Evolutionary conservation across 2,329 filamentous ascomycete species (phyloP).

Genomic region (Plenodomus biglobosus): DNA sequence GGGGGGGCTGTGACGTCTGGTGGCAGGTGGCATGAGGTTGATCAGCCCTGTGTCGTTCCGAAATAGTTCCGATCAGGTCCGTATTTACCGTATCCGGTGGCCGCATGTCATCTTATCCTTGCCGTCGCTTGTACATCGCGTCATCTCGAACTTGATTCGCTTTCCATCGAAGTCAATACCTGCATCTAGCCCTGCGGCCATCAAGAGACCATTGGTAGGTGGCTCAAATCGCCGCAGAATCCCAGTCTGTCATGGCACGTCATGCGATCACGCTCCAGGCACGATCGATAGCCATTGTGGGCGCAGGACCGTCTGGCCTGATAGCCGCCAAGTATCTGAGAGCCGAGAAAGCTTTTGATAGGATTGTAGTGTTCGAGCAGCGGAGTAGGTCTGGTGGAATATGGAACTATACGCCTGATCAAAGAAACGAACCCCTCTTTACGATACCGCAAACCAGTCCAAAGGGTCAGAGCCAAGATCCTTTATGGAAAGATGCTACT

Average conservation of each 20-base stretch:
- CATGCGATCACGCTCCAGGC: conserved; percentile 44
- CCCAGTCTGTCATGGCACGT: conserved; percentile 2
- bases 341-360: conserved; percentile 69
- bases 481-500: conserved; percentile 57
- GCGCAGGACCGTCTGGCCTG: conserved; percentile 78
- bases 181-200: not conserved
- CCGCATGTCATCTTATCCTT: too few relatives aligned
- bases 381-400: conserved; percentile 74
- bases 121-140: not conserved
- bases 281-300: conserved; percentile 72
- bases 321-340: conserved; percentile 75
- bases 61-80: conserved; percentile 17
- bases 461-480: conserved; percentile 62
- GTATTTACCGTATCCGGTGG: too few relatives aligned
- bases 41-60: conserved; percentile 9
- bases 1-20: not conserved
- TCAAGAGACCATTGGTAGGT: not conserved
- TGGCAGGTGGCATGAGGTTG: not conserved
- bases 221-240: not conserved
- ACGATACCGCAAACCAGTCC: conserved; percentile 68
- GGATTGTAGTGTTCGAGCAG: conserved; percentile 80
- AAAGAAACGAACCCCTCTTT: conserved; percentile 50
- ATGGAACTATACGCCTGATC: conserved; percentile 73
- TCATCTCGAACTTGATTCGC: too few relatives aligned
- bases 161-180: too few relatives aligned